Evolutionary conservation across 2,329 filamentous ascomycete genomes (phyloP).

Genomic region (Chaetomium olivaceum): DNA sequence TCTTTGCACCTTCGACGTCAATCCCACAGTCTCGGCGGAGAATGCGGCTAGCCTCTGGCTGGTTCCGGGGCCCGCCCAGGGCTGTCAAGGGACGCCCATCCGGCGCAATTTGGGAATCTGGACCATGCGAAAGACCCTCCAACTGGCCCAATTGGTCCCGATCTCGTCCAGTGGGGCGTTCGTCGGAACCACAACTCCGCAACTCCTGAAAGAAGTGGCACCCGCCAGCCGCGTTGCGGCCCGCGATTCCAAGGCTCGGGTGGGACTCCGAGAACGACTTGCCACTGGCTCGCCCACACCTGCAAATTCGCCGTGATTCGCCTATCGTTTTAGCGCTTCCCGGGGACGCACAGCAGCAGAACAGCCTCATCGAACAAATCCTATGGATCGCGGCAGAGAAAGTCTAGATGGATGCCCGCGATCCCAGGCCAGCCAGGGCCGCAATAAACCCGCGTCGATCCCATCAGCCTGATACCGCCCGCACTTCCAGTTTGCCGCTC

Average conservation of each 20-base stretch:
- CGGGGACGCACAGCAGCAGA: slow-evolving; percentile 2
- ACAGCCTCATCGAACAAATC: not conserved
- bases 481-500: not conserved
- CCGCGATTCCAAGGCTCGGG: slow-evolving; percentile 33
- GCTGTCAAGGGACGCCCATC: slow-evolving; percentile 26
- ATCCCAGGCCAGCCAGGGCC: not conserved
- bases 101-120: slow-evolving; percentile 31
- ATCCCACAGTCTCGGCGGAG: slow-evolving; percentile 4
- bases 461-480: not conserved
- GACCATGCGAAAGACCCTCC: slow-evolving; percentile 28
- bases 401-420: too few relatives aligned
- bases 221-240: slow-evolving; percentile 34
- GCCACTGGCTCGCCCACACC: not conserved
- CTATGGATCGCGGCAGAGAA: not conserved
- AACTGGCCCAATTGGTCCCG: slow-evolving; percentile 27
- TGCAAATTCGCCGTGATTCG: slow-evolving; percentile 21
- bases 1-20: not conserved
- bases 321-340: slow-evolving; percentile 11
- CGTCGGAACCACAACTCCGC: slow-evolving; percentile 35
- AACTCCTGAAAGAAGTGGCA: slow-evolving; percentile 34
- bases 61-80: slow-evolving; percentile 8
- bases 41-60: slow-evolving; percentile 18
- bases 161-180: slow-evolving; percentile 21
- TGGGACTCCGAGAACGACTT: slow-evolving; percentile 12
- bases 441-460: not conserved